Conservation (phyloP, 192 early-diverging fungal species). For the Umbelopsis sp. region DNA sequence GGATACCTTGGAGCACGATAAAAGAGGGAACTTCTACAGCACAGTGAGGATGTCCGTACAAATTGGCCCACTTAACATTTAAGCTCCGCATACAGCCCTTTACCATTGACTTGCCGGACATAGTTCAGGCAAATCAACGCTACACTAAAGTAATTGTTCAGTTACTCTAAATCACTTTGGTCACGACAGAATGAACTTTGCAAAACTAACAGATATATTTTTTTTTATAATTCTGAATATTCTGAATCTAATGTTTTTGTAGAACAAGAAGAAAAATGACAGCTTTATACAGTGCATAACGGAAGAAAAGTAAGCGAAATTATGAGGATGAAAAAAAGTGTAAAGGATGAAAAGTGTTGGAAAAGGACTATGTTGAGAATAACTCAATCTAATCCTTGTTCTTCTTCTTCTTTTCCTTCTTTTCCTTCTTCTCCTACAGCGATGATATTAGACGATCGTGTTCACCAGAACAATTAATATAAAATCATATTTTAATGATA, state of each 20-base stretch:
- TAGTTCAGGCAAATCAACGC: too few relatives aligned
- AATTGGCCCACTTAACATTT: not conserved
- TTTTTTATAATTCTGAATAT: conserved; percentile 22
- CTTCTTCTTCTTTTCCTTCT: conserved; percentile 63
- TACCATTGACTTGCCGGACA: too few relatives aligned
- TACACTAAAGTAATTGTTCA: not conserved
- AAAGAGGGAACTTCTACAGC: not conserved
- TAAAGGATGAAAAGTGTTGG: conserved; percentile 8
- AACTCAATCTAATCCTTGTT: conserved; percentile 42
- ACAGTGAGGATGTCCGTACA: not conserved
- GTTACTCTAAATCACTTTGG: too few relatives aligned
- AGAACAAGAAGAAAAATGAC: conserved; percentile 20
- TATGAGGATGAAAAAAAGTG: conserved; percentile 16
- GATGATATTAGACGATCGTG: conserved; percentile 35
- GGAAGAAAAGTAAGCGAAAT: conserved; percentile 16
- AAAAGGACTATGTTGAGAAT: not conserved
- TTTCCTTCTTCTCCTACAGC: conserved; percentile 63
- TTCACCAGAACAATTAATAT: conserved; percentile 41
- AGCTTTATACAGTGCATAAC: conserved; percentile 20
- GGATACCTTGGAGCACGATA: conserved; percentile 21
- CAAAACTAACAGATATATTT: conserved; percentile 3
- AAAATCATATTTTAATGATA: conserved; percentile 27
- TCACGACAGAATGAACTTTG: not conserved
- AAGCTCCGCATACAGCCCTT: too few relatives aligned
- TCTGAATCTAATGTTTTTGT: conserved; percentile 18